These are phyloP conservation scores for Trichoderma orchidacearum DNA, from an alignment of 495 filamentous ascomycete species.

Conservation along the genomic window DNA sequence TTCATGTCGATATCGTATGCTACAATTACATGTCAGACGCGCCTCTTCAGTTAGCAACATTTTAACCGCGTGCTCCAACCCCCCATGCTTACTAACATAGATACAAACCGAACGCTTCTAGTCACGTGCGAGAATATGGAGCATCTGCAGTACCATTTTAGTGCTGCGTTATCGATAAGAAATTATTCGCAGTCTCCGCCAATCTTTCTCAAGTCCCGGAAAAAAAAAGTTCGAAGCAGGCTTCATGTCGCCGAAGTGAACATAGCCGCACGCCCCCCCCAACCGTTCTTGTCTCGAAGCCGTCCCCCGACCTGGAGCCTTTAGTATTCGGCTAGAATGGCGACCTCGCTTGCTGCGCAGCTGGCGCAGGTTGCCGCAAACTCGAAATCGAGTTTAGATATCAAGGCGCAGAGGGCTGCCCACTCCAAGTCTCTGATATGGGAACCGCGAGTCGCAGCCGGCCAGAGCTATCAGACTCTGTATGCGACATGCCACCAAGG, in stretches of 20 bases:
- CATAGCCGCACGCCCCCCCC: background rate
- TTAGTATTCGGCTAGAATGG: constrained; percentile 38
- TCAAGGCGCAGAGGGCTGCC: constrained; percentile 75
- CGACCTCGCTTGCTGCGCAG: constrained; percentile 66
- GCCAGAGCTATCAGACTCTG: constrained; percentile 78
- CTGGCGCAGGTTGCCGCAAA: constrained; percentile 65
- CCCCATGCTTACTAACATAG: too few species aligned
- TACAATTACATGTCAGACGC: too few species aligned
- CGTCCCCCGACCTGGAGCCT: background rate
- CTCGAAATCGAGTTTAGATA: constrained; percentile 66
- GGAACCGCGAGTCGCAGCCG: constrained; percentile 62
- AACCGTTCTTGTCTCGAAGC: background rate
- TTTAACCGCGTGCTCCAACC: too few species aligned
- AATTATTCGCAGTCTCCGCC: background rate
- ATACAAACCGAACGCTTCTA: too few species aligned
- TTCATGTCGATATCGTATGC: too few species aligned
- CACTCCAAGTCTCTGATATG: constrained; percentile 91
- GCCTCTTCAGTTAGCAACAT: too few species aligned
- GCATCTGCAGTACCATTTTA: background rate
- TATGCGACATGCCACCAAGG: constrained; percentile 78
- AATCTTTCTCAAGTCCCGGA: background rate
- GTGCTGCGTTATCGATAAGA: background rate
- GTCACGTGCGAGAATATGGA: background rate
- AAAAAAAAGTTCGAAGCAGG: background rate
- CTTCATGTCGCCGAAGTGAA: background rate